Evolutionary conservation across 305 asterid species (phyloP).

Genomic region (Rubia tinctorum): DNA sequence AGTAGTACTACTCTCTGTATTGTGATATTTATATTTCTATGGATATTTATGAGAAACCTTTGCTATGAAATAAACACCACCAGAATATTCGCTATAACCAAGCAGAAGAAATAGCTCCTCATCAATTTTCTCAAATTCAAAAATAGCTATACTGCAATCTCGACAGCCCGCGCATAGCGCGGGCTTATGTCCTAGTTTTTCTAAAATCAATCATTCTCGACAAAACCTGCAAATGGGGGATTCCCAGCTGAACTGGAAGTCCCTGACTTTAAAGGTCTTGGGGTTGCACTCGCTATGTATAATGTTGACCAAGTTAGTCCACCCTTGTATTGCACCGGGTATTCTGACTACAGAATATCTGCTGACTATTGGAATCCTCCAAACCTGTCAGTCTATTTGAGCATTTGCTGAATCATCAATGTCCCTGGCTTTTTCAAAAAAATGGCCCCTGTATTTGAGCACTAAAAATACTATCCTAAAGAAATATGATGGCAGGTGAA

Average conservation of each 20-base stretch:
- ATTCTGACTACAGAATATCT: not conserved
- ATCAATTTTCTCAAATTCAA: too few relatives aligned
- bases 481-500: slow-evolving; percentile 70
- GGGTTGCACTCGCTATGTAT: slow-evolving; percentile 89
- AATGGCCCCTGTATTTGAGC: slow-evolving; percentile 89
- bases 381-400: slow-evolving; percentile 57
- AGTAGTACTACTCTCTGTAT: too few relatives aligned
- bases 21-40: too few relatives aligned
- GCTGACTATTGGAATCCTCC: slow-evolving; percentile 8
- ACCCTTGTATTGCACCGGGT: slow-evolving; percentile 13
- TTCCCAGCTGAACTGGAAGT: slow-evolving; percentile 56
- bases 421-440: slow-evolving; percentile 78
- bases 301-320: slow-evolving; percentile 69
- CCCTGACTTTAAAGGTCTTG: slow-evolving; percentile 68
- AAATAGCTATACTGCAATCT: too few relatives aligned
- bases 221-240: slow-evolving; percentile 75
- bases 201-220: not conserved
- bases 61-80: too few relatives aligned
- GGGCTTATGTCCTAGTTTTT: not conserved
- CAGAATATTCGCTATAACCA: too few relatives aligned
- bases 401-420: slow-evolving; percentile 92
- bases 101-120: too few relatives aligned
- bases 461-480: slow-evolving; percentile 87
- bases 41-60: too few relatives aligned
- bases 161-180: too few relatives aligned